Percentiles rank a stretch among this genome's conserved stretches.
These are phyloP conservation scores for Mycosarcoma mackinlayi DNA, from an alignment of 1,284 basidiomycete species.

Conservation along the genomic window DNA sequence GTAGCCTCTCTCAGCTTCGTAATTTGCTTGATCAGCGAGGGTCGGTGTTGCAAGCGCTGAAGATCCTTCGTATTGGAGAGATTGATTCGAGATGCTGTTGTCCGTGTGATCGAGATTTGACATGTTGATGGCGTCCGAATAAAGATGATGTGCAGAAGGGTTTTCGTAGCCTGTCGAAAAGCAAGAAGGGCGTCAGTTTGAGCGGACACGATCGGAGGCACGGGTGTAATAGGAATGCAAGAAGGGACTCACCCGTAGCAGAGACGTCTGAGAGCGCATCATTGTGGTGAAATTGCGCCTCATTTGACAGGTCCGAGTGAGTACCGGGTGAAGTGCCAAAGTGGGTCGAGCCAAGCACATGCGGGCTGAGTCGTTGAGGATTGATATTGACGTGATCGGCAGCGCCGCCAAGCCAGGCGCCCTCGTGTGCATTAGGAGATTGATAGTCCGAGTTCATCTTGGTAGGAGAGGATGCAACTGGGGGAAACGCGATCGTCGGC, in stretches of 20 bases:
- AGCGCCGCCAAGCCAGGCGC: conserved; percentile 35
- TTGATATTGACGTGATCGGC: conserved; percentile 10
- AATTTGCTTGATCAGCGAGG: conserved; percentile 26
- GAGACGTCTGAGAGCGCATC: conserved; percentile 37
- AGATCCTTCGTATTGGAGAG: conserved; percentile 13
- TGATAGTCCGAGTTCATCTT: conserved; percentile 39
- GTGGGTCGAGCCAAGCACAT: conserved; percentile 5
- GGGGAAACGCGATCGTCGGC: not conserved
- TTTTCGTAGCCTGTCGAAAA: conserved; percentile 24
- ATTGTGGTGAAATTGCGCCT: conserved; percentile 43
- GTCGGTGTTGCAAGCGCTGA: conserved; percentile 40
- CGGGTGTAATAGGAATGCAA: not conserved
- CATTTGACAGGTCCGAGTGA: conserved; percentile 49
- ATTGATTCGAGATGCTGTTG: not conserved
- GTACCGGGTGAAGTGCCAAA: conserved; percentile 47
- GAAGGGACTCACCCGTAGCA: conserved; percentile 20
- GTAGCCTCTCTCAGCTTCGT: conserved; percentile 27
- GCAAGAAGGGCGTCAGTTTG: conserved; percentile 2
- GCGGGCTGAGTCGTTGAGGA: conserved; percentile 18
- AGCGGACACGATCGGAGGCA: not conserved
- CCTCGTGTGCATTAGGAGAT: conserved; percentile 30
- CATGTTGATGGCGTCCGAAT: conserved; percentile 38
- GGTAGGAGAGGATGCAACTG: not conserved
- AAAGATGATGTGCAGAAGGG: conserved; percentile 25
- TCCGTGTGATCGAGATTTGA: conserved; percentile 18